These are phyloP conservation scores for Leavenworthia alabamica DNA, from an alignment of 345 rosid genomes.

Conservation along the genomic window DNA sequence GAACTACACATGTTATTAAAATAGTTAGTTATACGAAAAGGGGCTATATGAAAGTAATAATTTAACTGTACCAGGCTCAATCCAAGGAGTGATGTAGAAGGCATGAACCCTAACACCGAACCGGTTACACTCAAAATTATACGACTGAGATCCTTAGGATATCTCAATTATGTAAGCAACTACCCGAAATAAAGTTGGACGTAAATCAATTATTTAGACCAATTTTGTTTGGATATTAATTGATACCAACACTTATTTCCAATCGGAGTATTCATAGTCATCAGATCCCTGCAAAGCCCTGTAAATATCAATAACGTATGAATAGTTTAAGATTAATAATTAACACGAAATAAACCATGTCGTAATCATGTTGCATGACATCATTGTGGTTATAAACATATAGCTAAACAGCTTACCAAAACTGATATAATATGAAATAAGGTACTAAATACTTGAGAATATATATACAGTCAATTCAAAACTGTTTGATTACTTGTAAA, in stretches of 20 bases:
- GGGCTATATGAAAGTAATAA: too few species aligned
- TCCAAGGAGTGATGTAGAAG: slow-evolving; percentile 50
- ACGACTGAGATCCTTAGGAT: slow-evolving; percentile 44
- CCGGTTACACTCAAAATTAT: slow-evolving; percentile 46
- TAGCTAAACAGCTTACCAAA: background rate
- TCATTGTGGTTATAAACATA: background rate
- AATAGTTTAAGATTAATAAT: background rate
- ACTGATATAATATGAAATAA: background rate
- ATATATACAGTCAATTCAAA: background rate
- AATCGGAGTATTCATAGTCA: too few species aligned
- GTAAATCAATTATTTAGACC: too few species aligned
- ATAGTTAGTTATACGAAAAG: too few species aligned
- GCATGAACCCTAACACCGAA: slow-evolving; percentile 56
- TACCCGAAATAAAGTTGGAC: too few species aligned
- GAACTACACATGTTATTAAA: too few species aligned
- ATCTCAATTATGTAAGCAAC: too few species aligned
- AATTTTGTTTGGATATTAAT: too few species aligned
- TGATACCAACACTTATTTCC: too few species aligned
- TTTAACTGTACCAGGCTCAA: slow-evolving; percentile 44
- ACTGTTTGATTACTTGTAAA: background rate
- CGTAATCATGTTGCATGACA: background rate
- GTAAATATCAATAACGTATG: background rate
- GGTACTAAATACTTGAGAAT: background rate
- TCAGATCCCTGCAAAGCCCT: background rate
- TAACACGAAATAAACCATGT: background rate